Conservation (phyloP, 129 eudicot species). For the Chrysanthemum lavandulifolium region DNA sequence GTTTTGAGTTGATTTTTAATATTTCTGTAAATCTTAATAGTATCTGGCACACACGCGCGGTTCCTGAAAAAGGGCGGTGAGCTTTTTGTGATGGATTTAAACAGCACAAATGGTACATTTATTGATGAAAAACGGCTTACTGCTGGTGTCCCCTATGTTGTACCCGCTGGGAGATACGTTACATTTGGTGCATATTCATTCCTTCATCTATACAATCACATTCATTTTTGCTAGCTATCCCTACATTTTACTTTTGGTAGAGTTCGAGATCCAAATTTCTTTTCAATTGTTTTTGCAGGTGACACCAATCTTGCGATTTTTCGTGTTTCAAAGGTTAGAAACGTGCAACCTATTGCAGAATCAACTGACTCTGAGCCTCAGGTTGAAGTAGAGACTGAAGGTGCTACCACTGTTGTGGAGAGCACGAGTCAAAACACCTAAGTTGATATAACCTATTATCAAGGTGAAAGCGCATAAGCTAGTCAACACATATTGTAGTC, state of each 20-base stretch:
- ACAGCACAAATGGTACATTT: conserved; percentile 95
- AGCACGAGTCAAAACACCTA: conserved; percentile 19
- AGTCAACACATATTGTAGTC: conserved; percentile 6
- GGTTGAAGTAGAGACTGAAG: conserved; percentile 19
- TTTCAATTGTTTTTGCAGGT: conserved; percentile 37
- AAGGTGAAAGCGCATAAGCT: background rate
- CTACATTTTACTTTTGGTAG: background rate
- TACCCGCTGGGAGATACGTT: conserved; percentile 69
- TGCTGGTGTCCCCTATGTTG: conserved; percentile 61
- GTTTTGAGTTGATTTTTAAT: background rate
- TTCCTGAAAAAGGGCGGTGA: conserved; percentile 60
- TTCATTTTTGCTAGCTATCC: background rate
- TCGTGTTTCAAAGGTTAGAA: conserved; percentile 55
- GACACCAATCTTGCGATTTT: conserved; percentile 73
- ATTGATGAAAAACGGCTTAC: conserved; percentile 71
- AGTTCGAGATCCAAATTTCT: no score
- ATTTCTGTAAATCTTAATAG: conserved; percentile 31
- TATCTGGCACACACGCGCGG: conserved; percentile 80
- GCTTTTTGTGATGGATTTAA: conserved; percentile 75
- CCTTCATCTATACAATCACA: background rate
- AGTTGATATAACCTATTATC: background rate
- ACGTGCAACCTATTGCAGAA: conserved; percentile 20
- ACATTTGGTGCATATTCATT: conserved; percentile 60
- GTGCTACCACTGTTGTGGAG: conserved; percentile 21
- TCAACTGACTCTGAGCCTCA: conserved; percentile 22